A percentile compares a stretch with the other conserved stretches of the same genome.
phyloP scores from a whole-genome alignment of 2,329 filamentous ascomycete genomes.

The Ophiosphaerella narmari region DNA sequence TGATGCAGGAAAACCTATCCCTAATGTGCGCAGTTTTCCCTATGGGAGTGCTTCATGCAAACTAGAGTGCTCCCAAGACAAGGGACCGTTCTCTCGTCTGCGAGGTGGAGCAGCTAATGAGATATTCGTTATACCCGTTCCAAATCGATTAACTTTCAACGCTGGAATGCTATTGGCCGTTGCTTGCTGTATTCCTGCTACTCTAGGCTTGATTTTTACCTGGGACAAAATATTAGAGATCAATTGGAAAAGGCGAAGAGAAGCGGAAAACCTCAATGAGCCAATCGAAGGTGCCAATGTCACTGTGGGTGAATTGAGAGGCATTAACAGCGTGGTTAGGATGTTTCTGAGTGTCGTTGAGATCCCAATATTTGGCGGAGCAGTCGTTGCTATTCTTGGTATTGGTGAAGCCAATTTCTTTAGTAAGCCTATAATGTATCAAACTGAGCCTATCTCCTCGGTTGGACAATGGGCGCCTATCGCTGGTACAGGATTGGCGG shows the following conservation, averaged over 20 bases:
- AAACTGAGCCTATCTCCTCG: slow-evolving; percentile 66
- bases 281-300: slow-evolving; percentile 60
- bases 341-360: slow-evolving; percentile 53
- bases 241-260: slow-evolving; percentile 60
- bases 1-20: slow-evolving; percentile 45
- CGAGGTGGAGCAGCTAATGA: slow-evolving; percentile 61
- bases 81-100: slow-evolving; percentile 61
- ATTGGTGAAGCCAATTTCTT: slow-evolving; percentile 69
- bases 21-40: slow-evolving; percentile 48
- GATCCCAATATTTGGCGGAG: slow-evolving; percentile 62
- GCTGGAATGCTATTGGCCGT: slow-evolving; percentile 65
- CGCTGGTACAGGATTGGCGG: slow-evolving; percentile 62
- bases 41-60: slow-evolving; percentile 53
- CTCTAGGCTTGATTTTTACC: slow-evolving; percentile 65
- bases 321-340: slow-evolving; percentile 44
- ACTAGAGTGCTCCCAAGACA: slow-evolving; percentile 51
- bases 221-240: slow-evolving; percentile 67
- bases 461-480: slow-evolving; percentile 66
- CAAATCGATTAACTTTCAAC: slow-evolving; percentile 60
- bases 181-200: slow-evolving; percentile 66
- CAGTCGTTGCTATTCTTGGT: slow-evolving; percentile 63
- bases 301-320: slow-evolving; percentile 56
- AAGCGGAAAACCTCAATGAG: slow-evolving; percentile 42
- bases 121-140: slow-evolving; percentile 66
- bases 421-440: slow-evolving; percentile 59